phyloP scores from a whole-genome alignment of 1,139 yeast species.

The Yamadazyma epiphylla region DNA sequence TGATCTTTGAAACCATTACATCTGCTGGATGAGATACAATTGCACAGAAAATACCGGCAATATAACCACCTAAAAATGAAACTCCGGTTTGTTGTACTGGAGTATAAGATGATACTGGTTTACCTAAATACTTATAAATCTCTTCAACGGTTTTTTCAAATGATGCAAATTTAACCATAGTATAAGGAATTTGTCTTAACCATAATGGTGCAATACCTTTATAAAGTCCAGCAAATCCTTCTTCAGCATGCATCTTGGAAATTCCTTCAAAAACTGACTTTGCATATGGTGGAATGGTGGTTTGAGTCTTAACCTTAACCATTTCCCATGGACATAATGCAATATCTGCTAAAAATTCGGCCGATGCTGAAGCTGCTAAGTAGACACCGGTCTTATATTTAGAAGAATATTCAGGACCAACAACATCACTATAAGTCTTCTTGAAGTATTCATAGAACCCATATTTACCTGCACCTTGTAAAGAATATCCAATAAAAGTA shows the following conservation, averaged over 20 bases:
- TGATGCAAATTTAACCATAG: slow-evolving; percentile 93
- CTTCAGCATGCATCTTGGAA: slow-evolving; percentile 59
- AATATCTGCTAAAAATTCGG: slow-evolving; percentile 88
- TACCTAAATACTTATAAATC: slow-evolving; percentile 55
- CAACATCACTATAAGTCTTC: slow-evolving; percentile 62
- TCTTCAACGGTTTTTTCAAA: slow-evolving; percentile 83
- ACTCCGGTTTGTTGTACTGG: slow-evolving; percentile 81
- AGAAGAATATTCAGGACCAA: slow-evolving; percentile 61
- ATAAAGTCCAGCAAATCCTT: slow-evolving; percentile 72
- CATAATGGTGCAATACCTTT: slow-evolving; percentile 88
- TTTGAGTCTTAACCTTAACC: slow-evolving; percentile 88
- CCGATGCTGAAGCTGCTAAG: slow-evolving; percentile 84
- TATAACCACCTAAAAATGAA: slow-evolving; percentile 89
- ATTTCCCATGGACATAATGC: slow-evolving; percentile 92
- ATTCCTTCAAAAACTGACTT: slow-evolving; percentile 61
- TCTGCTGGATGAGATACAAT: slow-evolving; percentile 95
- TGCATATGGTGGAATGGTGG: slow-evolving; percentile 83
- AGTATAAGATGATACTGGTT: slow-evolving; percentile 36
- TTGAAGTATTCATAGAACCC: slow-evolving; percentile 92
- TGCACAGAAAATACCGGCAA: slow-evolving; percentile 96
- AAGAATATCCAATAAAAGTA: slow-evolving; percentile 83
- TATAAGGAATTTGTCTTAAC: slow-evolving; percentile 94
- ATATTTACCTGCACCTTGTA: slow-evolving; percentile 96
- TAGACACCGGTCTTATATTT: slow-evolving; percentile 71
- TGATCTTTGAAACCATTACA: slow-evolving; percentile 92